Evolutionary conservation across 306 rosid genomes (phyloP).

Genomic region (Vigna hirtella): DNA sequence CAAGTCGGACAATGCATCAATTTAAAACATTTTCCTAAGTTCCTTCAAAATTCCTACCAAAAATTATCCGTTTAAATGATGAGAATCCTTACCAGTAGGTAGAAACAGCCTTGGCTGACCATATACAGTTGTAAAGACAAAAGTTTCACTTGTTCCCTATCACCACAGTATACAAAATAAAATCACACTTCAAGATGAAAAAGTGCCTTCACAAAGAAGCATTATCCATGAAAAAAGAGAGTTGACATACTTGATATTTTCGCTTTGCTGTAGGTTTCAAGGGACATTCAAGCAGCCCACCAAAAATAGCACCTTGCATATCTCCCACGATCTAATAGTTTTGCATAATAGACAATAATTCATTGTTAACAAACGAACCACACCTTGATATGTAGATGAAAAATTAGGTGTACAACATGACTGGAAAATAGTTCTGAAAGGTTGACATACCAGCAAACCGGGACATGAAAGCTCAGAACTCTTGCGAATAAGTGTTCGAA

Average conservation of each 20-base stretch:
- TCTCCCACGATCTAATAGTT: slow-evolving; percentile 84
- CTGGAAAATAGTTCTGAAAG: slow-evolving; percentile 23
- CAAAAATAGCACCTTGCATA: slow-evolving; percentile 90
- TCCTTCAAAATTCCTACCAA: slow-evolving; percentile 30
- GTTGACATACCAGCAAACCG: slow-evolving; percentile 78
- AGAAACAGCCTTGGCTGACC: slow-evolving; percentile 95
- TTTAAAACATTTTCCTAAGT: slow-evolving; percentile 1
- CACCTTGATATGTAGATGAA: slow-evolving; percentile 25
- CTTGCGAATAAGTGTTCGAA: slow-evolving; percentile 93
- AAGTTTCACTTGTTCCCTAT: slow-evolving; percentile 88
- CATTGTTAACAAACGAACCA: slow-evolving; percentile 28
- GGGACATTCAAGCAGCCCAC: slow-evolving; percentile 88
- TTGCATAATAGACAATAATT: slow-evolving; percentile 34
- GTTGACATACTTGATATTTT: slow-evolving; percentile 80
- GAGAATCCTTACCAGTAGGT: slow-evolving; percentile 83
- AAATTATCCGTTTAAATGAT: slow-evolving; percentile 20
- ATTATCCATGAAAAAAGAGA: slow-evolving; percentile 20
- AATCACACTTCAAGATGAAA: slow-evolving; percentile 40
- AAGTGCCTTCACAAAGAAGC: slow-evolving; percentile 21
- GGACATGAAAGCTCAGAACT: slow-evolving; percentile 87
- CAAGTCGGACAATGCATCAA: slow-evolving; percentile 15
- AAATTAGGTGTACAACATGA: slow-evolving; percentile 33
- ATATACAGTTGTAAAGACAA: slow-evolving; percentile 90
- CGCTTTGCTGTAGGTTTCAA: slow-evolving; percentile 85
- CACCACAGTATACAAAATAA: slow-evolving; percentile 41